Base-by-base conservation (phyloP, 2,329 filamentous ascomycete genomes). In the Bipolaris victoriae region DNA sequence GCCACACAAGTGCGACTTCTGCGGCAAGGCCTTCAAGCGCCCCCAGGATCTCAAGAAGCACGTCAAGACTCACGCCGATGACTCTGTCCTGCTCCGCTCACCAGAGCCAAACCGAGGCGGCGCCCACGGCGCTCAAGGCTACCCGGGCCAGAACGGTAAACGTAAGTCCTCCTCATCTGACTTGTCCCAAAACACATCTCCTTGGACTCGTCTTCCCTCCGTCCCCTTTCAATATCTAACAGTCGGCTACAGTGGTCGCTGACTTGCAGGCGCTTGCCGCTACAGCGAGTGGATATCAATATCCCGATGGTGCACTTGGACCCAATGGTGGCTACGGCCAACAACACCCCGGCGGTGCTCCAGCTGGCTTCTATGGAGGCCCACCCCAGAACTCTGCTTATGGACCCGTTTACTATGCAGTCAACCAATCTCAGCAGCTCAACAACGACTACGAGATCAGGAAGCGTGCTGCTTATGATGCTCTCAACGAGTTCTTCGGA, bases 31-130 rank as follows among this genome's bases (percentile, higher is more conserved):
- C 1, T 99, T 99, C 85, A 99, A 99, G 86, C 90, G 95, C 33
- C 95, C 95, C 2, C 95, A 99, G 81, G 95, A 99, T 82, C 79
- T 99, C 71, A 98, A 99, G 87, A 99, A 99, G 83, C 95, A 99
- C 77, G 92, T 98, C 79, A 99, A 98, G 88, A 98, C 94, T 4
- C 94, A 98, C 75, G 94, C 94, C 69, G 94, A 98, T 73, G 94
- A 97, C 79, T 96, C 92, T 40, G 91, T 96, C 39, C 82, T 86
- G 61, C 82, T 86, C 60, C 83, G 85, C 67, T 88, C 86, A 43
- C 86, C 86, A 3, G 85, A 87, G 68, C 84, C 86, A 24, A 83
- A 82, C 67, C 77, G 79, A 70, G 75, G 77, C 61, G 76, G 72
- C 57, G 67, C 69, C 31, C 73, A 76, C 55, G 72, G 70, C 49